Percentiles rank a stretch among this genome's conserved stretches.
These are phyloP conservation scores for Yamadazyma buinensis DNA, from an alignment of 1,139 yeast genomes.

Conservation along the genomic window DNA sequence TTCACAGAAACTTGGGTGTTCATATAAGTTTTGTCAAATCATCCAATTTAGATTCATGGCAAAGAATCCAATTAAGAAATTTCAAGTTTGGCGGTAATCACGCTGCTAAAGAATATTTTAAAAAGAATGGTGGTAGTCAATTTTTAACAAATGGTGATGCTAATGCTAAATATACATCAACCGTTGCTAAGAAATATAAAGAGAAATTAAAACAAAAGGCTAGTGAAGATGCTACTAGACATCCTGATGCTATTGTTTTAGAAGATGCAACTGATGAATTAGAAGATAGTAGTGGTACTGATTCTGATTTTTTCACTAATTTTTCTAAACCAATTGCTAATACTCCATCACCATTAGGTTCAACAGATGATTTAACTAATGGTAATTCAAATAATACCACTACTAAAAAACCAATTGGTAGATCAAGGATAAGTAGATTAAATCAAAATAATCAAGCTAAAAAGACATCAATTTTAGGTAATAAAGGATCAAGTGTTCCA, in stretches of 20 bases:
- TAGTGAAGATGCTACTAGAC: constrained; percentile 58
- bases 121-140: constrained; percentile 80
- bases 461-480: constrained; percentile 37
- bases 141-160: constrained; percentile 55
- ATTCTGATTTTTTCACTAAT: constrained; percentile 73
- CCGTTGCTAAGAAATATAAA: constrained; percentile 74
- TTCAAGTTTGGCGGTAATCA: constrained; percentile 93
- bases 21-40: constrained; percentile 70
- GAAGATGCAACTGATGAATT: constrained; percentile 52
- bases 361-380: constrained; percentile 37
- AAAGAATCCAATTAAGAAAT: constrained; percentile 78
- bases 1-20: constrained; percentile 48
- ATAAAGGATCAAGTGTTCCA: constrained; percentile 45
- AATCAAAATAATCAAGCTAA: constrained; percentile 14
- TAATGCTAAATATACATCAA: constrained; percentile 73
- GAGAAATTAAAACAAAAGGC: constrained; percentile 72
- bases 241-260: constrained; percentile 64
- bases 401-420: constrained; percentile 15
- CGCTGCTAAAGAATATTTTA: constrained; percentile 75
- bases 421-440: constrained; percentile 17
- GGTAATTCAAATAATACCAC: constrained; percentile 15
- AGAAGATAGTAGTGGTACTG: constrained; percentile 23
- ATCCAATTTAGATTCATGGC: constrained; percentile 88
- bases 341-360: constrained; percentile 50
- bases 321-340: constrained; percentile 75